Conservation (phyloP, 140 eudicot species). For the Senecio squalidus region DNA sequence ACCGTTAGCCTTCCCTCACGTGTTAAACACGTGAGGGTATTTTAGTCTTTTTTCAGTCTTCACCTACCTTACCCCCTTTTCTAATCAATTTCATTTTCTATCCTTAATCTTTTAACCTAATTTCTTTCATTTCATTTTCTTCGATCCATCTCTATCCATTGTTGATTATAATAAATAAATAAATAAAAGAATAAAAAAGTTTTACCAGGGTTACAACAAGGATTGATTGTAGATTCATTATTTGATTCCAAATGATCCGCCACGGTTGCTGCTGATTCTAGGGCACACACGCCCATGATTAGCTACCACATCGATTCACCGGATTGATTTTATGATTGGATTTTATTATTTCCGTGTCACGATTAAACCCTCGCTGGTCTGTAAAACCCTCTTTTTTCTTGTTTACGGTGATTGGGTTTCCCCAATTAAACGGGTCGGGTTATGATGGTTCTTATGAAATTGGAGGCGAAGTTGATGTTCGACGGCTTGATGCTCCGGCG, state of each 20-base stretch:
- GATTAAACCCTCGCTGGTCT: neutral
- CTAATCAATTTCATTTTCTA: too few species aligned
- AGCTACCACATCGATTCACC: slow-evolving; percentile 17
- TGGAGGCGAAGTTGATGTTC: too few species aligned
- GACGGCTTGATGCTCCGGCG: too few species aligned
- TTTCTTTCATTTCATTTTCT: too few species aligned
- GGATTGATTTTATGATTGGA: too few species aligned
- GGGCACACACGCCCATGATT: slow-evolving; percentile 15
- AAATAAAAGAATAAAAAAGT: neutral
- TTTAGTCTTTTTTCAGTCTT: too few species aligned
- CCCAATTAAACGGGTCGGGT: slow-evolving; percentile 19
- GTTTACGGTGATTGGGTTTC: neutral
- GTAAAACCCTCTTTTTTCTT: slow-evolving; percentile 11
- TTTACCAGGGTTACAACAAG: slow-evolving; percentile 41
- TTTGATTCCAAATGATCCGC: slow-evolving; percentile 9
- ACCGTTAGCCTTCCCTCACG: too few species aligned
- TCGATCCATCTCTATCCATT: too few species aligned
- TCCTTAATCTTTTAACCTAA: too few species aligned
- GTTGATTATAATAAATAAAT: too few species aligned
- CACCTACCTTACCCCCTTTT: too few species aligned
- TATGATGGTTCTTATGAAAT: neutral
- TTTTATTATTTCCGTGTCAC: neutral
- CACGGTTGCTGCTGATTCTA: slow-evolving; percentile 15
- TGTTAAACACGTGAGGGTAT: too few species aligned
- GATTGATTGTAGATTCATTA: slow-evolving; percentile 29